These are phyloP conservation scores for Aspergillus piperis DNA, from an alignment of 2,329 filamentous ascomycete species.

Conservation along the genomic window DNA sequence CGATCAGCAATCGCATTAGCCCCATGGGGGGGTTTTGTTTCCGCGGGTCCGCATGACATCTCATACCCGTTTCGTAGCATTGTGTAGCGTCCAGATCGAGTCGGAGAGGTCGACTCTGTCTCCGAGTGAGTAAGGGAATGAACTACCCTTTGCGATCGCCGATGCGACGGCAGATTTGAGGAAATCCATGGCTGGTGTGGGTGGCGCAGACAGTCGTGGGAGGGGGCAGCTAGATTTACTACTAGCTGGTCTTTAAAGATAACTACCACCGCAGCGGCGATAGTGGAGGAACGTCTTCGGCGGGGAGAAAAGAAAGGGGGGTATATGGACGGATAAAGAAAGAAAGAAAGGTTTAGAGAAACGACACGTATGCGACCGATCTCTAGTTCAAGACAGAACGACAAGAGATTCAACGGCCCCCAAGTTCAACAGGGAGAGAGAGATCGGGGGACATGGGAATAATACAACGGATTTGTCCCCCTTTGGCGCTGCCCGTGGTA, in stretches of 20 bases:
- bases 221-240: conserved; percentile 8
- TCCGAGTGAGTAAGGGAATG: conserved; percentile 89
- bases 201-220: conserved; percentile 4
- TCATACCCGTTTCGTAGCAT: conserved; percentile 83
- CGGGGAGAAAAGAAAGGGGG: background rate
- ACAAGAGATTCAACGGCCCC: background rate
- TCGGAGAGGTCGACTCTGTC: conserved; percentile 89
- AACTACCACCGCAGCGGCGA: background rate
- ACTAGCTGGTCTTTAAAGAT: conserved; percentile 12
- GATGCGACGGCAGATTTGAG: conserved; percentile 97
- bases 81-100: conserved; percentile 95
- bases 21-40: background rate
- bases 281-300: background rate
- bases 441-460: conserved; percentile 3
- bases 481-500: conserved; percentile 10
- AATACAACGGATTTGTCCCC: background rate
- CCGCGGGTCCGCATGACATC: background rate
- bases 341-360: background rate
- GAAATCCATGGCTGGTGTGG: conserved; percentile 73
- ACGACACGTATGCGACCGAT: background rate
- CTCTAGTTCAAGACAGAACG: background rate
- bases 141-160: conserved; percentile 90
- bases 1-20: conserved; percentile 16
- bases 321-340: background rate
- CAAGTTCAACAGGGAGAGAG: conserved; percentile 4